Percentiles rank a stretch among this genome's conserved stretches.
These are phyloP conservation scores for Penium margaritaceum DNA, from an alignment of 139 green algal genomes.

Conservation along the genomic window DNA sequence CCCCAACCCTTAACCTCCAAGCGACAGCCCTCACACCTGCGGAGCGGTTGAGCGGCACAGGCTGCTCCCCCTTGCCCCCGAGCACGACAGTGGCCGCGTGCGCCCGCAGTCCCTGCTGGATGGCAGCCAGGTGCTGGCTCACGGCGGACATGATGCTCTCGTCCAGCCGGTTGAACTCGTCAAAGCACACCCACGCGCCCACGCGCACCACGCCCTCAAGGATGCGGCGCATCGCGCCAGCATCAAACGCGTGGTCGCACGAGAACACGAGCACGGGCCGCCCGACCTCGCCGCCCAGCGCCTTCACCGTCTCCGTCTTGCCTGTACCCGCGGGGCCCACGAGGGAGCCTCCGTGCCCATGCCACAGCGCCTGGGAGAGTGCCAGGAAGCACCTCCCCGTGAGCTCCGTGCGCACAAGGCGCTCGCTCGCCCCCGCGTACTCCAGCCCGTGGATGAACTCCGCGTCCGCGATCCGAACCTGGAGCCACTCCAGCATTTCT, in stretches of 20 bases:
- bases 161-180: conserved; percentile 50
- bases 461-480: conserved; percentile 34
- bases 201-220: conserved; percentile 9
- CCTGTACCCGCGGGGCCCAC: conserved; percentile 36
- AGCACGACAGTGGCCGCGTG: conserved; percentile 42
- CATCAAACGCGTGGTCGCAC: conserved; percentile 22
- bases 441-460: conserved; percentile 38
- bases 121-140: conserved; percentile 58
- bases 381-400: conserved; percentile 45
- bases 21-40: conserved; percentile 11
- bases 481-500: conserved; percentile 1
- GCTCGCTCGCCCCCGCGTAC: conserved; percentile 24
- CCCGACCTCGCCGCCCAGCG: conserved; percentile 22
- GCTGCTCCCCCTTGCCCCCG: conserved; percentile 42
- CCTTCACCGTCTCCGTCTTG: conserved; percentile 45
- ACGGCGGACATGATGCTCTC: conserved; percentile 60
- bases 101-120: conserved; percentile 56
- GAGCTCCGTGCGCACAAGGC: conserved; percentile 34
- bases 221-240: conserved; percentile 14
- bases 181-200: conserved; percentile 37
- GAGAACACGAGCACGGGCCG: conserved; percentile 36
- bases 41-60: conserved; percentile 44
- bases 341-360: conserved; percentile 7
- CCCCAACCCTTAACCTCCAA: neutral
- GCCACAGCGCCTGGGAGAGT: conserved; percentile 36